phyloP scores from a whole-genome alignment of 306 rosid genomes.

The Quercus dentata region DNA sequence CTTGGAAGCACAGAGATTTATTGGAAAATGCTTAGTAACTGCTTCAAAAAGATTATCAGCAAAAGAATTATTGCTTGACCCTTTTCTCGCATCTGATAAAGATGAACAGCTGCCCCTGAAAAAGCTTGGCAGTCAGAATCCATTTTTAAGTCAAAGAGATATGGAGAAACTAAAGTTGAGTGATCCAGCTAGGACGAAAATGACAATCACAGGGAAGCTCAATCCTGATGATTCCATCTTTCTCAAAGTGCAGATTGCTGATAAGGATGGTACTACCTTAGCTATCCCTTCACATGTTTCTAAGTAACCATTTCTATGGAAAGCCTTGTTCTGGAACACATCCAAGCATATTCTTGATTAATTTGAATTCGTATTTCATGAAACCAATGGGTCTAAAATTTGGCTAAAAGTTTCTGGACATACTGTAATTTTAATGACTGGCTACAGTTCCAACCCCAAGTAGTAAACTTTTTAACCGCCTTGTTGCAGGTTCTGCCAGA shows the following conservation, averaged over 20 bases:
- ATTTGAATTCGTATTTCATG: neutral
- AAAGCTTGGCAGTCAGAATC: conserved; percentile 42
- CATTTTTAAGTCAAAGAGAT: conserved; percentile 65
- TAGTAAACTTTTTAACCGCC: conserved; percentile 12
- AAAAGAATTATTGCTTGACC: conserved; percentile 65
- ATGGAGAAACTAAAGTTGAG: conserved; percentile 47
- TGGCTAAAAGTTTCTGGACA: conserved; percentile 2
- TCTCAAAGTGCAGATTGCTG: conserved; percentile 71
- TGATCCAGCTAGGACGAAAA: conserved; percentile 43
- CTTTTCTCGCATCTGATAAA: conserved; percentile 54
- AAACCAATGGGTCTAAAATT: neutral
- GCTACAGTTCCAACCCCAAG: conserved; percentile 2
- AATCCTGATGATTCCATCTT: conserved; percentile 71
- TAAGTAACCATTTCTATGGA: neutral
- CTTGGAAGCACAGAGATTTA: conserved; percentile 55
- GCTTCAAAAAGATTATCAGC: conserved; percentile 69
- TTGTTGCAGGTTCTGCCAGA: conserved; percentile 58
- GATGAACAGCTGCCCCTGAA: conserved; percentile 21
- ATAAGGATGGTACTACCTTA: conserved; percentile 54
- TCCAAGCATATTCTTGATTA: neutral
- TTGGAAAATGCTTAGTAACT: conserved; percentile 66
- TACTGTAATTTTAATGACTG: neutral
- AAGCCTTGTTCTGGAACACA: neutral
- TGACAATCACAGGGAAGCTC: conserved; percentile 88
- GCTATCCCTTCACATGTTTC: conserved; percentile 1